These are phyloP conservation scores for Rhodotorula glutinis DNA, from an alignment of 1,284 basidiomycete genomes.

Conservation along the genomic window DNA sequence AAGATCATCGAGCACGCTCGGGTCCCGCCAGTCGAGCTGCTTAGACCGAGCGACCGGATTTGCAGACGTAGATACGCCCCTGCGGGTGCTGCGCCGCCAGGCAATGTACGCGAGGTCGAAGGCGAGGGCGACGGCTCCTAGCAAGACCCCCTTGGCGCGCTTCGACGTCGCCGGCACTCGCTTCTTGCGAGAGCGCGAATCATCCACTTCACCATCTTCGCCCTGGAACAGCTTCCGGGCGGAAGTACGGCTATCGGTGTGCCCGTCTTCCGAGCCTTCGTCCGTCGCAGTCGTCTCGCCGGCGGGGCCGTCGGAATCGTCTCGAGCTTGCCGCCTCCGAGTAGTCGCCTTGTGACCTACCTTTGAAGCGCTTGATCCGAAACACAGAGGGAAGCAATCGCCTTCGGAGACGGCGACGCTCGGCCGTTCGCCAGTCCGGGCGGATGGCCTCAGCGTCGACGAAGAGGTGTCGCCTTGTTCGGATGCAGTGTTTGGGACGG, in stretches of 20 bases:
- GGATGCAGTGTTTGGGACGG: not conserved
- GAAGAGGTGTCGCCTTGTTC: not conserved
- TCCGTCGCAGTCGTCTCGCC: not conserved
- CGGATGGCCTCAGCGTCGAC: not conserved
- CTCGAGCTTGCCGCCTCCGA: too few relatives aligned
- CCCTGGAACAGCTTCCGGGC: not conserved
- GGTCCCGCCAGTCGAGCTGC: not conserved
- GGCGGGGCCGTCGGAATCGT: not conserved
- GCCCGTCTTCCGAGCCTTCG: not conserved
- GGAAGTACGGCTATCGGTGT: too few relatives aligned
- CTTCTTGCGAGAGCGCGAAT: not conserved
- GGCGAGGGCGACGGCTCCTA: slow-evolving; percentile 29
- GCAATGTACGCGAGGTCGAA: slow-evolving; percentile 24
- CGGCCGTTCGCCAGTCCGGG: not conserved
- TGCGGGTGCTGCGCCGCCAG: slow-evolving; percentile 2
- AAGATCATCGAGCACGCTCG: slow-evolving; percentile 23
- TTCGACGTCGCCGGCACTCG: not conserved
- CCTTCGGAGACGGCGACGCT: not conserved
- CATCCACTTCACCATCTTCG: not conserved
- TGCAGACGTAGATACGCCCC: too few relatives aligned
- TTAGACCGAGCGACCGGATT: not conserved
- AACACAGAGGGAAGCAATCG: not conserved
- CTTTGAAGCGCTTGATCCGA: too few relatives aligned
- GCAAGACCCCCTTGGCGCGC: slow-evolving; percentile 13
- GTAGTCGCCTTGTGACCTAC: too few relatives aligned